Percentiles rank a stretch among this genome's conserved stretches.
phyloP scores from a whole-genome alignment of 768 basidiomycete species.

The Lactarius hengduanensis region DNA sequence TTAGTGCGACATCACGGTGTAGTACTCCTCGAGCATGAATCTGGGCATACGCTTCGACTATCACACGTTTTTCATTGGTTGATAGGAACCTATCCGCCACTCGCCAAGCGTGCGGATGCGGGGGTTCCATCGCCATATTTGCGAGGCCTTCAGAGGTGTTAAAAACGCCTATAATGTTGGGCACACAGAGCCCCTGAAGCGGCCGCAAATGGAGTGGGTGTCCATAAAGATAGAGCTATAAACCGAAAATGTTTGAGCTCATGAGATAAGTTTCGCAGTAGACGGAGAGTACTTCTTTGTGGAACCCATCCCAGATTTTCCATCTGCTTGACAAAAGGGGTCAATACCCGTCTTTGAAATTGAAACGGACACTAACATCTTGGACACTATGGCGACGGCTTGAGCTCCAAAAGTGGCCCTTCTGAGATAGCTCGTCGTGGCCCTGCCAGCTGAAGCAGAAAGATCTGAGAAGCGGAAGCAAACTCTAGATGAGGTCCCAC shows the following conservation, averaged over 20 bases:
- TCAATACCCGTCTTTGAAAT: not conserved
- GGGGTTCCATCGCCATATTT: constrained; percentile 52
- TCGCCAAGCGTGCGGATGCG: constrained; percentile 59
- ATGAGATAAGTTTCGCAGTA: not conserved
- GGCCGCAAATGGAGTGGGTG: constrained; percentile 45
- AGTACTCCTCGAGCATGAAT: constrained; percentile 40
- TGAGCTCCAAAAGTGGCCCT: constrained; percentile 20
- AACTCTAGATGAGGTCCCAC: not conserved
- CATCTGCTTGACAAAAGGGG: constrained; percentile 10
- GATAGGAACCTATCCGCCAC: constrained; percentile 59
- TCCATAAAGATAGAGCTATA: constrained; percentile 54
- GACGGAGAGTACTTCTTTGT: constrained; percentile 19
- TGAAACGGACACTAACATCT: constrained; percentile 14
- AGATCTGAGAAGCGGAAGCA: not conserved
- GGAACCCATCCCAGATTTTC: constrained; percentile 26
- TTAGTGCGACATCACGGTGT: constrained; percentile 34
- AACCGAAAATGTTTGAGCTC: constrained; percentile 17
- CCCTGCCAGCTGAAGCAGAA: constrained; percentile 20
- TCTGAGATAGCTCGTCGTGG: constrained; percentile 24
- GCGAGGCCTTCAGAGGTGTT: constrained; percentile 38
- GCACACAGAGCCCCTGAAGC: constrained; percentile 55
- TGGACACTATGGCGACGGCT: constrained; percentile 13
- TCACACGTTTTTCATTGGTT: constrained; percentile 47
- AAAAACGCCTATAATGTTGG: constrained; percentile 53
- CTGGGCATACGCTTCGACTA: constrained; percentile 49